Conservation (phyloP, 352 stramenopile genomes). For the Phytophthora macrochlamydospora region DNA sequence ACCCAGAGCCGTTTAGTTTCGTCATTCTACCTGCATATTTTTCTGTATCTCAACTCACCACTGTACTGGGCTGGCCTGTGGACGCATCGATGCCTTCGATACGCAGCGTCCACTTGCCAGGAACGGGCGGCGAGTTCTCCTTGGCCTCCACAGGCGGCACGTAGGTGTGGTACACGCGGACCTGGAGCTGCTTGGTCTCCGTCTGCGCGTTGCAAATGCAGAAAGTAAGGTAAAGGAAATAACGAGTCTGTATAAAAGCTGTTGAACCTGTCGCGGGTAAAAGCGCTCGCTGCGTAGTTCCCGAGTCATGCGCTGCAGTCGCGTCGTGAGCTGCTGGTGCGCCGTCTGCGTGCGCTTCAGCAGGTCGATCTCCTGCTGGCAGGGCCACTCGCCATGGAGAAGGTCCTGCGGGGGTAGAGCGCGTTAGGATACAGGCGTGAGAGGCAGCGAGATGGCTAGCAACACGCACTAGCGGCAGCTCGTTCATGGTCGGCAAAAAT, state of each 20-base stretch:
- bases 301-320: conserved; percentile 51
- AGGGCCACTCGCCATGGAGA: conserved; percentile 58
- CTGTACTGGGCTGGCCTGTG: conserved; percentile 30
- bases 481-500: conserved; percentile 12
- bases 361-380: conserved; percentile 57
- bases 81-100: conserved; percentile 57
- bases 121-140: conserved; percentile 32
- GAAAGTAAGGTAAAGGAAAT: too few species aligned
- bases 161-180: conserved; percentile 73
- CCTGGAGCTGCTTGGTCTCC: conserved; percentile 58
- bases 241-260: too few species aligned
- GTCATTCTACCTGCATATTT: too few species aligned
- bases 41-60: conserved; percentile 30
- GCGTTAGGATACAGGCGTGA: not conserved
- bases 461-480: conserved; percentile 23
- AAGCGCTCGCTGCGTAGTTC: conserved; percentile 66
- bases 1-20: too few species aligned
- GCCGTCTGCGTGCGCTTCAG: conserved; percentile 50
- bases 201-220: conserved; percentile 22
- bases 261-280: conserved; percentile 50
- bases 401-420: conserved; percentile 37
- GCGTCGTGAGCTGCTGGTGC: conserved; percentile 49
- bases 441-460: not conserved
- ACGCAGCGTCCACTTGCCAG: conserved; percentile 68
- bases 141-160: conserved; percentile 42